phyloP scores from a whole-genome alignment of 805 yeast species.

The Maudiozyma serrabonitensis region DNA sequence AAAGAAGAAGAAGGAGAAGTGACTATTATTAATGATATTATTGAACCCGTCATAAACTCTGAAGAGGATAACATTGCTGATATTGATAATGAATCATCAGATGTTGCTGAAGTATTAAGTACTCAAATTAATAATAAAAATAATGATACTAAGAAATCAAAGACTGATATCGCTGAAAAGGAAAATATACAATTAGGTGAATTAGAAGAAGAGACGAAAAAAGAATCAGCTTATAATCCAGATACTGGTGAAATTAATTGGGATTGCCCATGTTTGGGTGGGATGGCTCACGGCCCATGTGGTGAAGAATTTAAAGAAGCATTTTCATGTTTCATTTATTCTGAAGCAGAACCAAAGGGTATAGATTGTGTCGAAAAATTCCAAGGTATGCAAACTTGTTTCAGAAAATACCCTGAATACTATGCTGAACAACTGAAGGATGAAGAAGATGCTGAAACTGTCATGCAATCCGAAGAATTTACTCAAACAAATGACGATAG shows the following conservation, averaged over 20 bases:
- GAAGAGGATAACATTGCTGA: too few species aligned
- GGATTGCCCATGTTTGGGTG: constrained; percentile 99
- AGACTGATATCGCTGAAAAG: constrained; percentile 35
- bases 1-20: background rate
- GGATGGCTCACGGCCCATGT: constrained; percentile 99
- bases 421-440: constrained; percentile 65
- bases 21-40: background rate
- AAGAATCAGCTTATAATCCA: constrained; percentile 77
- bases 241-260: constrained; percentile 98
- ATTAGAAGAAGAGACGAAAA: constrained; percentile 46
- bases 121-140: background rate
- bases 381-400: constrained; percentile 88
- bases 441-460: constrained; percentile 11
- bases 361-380: constrained; percentile 91
- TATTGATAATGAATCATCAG: background rate
- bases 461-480: background rate
- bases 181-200: constrained; percentile 85
- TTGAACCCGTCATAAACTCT: background rate
- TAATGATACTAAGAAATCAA: background rate
- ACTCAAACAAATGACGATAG: background rate
- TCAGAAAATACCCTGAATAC: constrained; percentile 85
- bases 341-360: constrained; percentile 94
- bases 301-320: constrained; percentile 95
- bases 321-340: constrained; percentile 88
- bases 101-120: background rate